Base-by-base conservation (phyloP, 495 filamentous ascomycete genomes). In the Wilcoxina mikolae region DNA sequence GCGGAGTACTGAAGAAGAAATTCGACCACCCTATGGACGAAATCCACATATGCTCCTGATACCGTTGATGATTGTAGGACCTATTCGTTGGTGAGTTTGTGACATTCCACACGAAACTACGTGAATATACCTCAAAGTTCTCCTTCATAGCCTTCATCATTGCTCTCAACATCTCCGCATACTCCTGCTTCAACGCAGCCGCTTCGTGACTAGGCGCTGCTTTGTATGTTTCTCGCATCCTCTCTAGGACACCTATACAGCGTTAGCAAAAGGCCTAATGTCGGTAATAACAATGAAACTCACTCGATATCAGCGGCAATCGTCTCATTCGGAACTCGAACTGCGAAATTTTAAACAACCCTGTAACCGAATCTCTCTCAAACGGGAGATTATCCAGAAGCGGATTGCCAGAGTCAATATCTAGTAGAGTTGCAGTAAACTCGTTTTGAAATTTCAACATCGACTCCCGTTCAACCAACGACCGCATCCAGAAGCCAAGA, bases 131-230 rank as follows among this genome's bases (percentile, higher is more conserved):
- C 53, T 76, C 72, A 54, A 84, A 84, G 55, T 83, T 83, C 20
- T 67, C 67, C 59, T 81, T 83, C 83, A 85, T 85, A 0, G 78
- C 70, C 10, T 65, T 68, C 81, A 84, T 85, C 58, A 85, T 58
- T 23, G 60, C 61, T 51, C 72, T 68, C 12, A 85, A 68, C 12
- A 81, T 59, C 33, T 75, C 70, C 4, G 68, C 71, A 58, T 82
- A 84, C 25, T 76, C 73, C 42, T 72, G 67, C 52, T 72, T 76
- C 11, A 72, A 65, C 15, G 61, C 64, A 1, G 58, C 65, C 18
- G 69, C 60, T 17, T 69, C 61, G 18, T 57, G 56, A 15, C 59
- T 62, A 0, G 73, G 68, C 23, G 70, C 57, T 3, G 66, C 51
- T 42, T 77, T 70, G 18, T 75, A 64, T 43, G 72, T 68, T 46